These are phyloP conservation scores for Phytophthora agathidicida DNA, from an alignment of 352 stramenopile species.

Conservation along the genomic window DNA sequence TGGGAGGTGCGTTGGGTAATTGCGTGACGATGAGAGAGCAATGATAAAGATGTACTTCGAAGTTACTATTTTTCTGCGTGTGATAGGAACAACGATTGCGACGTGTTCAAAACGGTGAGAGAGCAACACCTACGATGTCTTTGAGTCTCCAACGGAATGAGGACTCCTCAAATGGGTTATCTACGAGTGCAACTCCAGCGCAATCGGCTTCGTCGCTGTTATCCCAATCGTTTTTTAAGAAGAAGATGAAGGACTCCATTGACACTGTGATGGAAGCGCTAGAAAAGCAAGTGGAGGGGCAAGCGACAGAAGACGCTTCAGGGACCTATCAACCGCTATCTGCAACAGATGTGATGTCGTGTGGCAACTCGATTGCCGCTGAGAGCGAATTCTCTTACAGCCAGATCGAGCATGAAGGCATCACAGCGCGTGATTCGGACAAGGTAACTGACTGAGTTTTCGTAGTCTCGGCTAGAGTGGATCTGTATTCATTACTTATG, in stretches of 20 bases:
- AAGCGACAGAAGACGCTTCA: conserved; percentile 9
- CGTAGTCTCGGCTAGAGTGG: neutral
- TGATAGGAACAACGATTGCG: conserved; percentile 72
- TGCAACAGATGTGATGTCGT: conserved; percentile 32
- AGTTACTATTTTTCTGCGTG: conserved; percentile 2
- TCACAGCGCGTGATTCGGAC: conserved; percentile 5
- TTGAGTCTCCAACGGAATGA: conserved; percentile 59
- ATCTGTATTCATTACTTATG: neutral
- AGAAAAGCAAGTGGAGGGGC: conserved; percentile 23
- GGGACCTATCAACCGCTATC: conserved; percentile 5
- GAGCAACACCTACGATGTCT: conserved; percentile 51
- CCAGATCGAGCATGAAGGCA: conserved; percentile 32
- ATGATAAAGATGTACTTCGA: no score
- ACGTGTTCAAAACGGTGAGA: conserved; percentile 55
- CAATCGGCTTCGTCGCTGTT: conserved; percentile 58
- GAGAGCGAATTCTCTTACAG: conserved; percentile 63
- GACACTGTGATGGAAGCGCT: conserved; percentile 60
- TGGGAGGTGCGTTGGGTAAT: conserved; percentile 63
- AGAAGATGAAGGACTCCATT: conserved; percentile 78
- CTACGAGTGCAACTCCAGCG: conserved; percentile 35
- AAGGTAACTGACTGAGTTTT: conserved; percentile 14
- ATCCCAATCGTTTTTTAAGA: conserved; percentile 83
- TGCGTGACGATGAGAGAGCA: no score
- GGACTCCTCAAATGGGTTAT: conserved; percentile 7
- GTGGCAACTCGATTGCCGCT: conserved; percentile 51